These are phyloP conservation scores for Purpureocillium lavendulum DNA, from an alignment of 2,329 filamentous ascomycete genomes.

Conservation along the genomic window DNA sequence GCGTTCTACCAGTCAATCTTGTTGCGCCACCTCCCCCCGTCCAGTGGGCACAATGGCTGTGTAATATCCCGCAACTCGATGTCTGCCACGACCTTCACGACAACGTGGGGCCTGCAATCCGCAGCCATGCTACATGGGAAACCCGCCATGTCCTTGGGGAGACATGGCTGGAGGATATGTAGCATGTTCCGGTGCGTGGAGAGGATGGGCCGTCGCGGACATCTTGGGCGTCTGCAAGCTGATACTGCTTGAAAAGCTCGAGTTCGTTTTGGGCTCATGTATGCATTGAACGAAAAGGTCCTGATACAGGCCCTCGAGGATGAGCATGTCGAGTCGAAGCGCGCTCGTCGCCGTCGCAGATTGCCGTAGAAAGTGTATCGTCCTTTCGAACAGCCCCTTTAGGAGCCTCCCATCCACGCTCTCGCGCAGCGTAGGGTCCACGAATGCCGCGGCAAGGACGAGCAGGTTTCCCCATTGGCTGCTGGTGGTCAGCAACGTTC, in stretches of 20 bases:
- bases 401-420: slow-evolving; percentile 51
- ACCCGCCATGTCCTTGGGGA: neutral
- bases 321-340: slow-evolving; percentile 63
- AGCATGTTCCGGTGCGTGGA: neutral
- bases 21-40: too few species aligned
- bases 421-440: slow-evolving; percentile 51
- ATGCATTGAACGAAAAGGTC: slow-evolving; percentile 27
- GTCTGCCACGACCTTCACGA: too few species aligned
- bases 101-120: too few species aligned
- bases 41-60: too few species aligned
- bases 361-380: slow-evolving; percentile 66
- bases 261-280: slow-evolving; percentile 19
- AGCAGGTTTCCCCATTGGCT: slow-evolving; percentile 97
- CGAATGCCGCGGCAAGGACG: slow-evolving; percentile 75
- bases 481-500: slow-evolving; percentile 8
- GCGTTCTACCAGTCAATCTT: too few species aligned
- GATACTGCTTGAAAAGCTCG: slow-evolving; percentile 35
- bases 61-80: too few species aligned
- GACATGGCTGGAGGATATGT: slow-evolving; percentile 1
- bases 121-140: too few species aligned
- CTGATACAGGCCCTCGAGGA: slow-evolving; percentile 52
- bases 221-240: slow-evolving; percentile 17
- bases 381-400: slow-evolving; percentile 56
- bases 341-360: slow-evolving; percentile 68
- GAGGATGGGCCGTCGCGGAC: slow-evolving; percentile 9